Evolutionary conservation across 192 early-diverging fungal genomes (phyloP), one percentile per base, ranked within the genome.

Genomic region (Mycoemilia scoparia): DNA sequence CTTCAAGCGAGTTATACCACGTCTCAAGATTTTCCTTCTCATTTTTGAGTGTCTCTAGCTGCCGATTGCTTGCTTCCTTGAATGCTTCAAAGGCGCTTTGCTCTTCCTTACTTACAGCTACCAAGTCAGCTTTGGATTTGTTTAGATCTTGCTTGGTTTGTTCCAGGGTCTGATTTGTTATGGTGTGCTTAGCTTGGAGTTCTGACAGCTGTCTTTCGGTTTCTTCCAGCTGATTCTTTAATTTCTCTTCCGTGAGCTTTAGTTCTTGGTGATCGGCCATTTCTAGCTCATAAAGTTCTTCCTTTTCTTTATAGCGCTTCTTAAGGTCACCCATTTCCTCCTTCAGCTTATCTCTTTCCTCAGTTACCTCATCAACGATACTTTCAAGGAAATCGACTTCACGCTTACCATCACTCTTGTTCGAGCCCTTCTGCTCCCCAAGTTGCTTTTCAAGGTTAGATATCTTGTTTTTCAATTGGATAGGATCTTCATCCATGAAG

Each of bases 401-500:
- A 6, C 34, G 32, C 26, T 9, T 10, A 6, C 54, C 20, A 18
- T 19, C 29, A 10, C 16, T 25, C 14, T 58, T 42, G 15, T 55
- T 29, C 12, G 29, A 32, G n/a, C 30, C 18, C 6, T 39, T 38
- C 0, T 43, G 49, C 18, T 64, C 69, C 6, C 41, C 38, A 19
- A 82, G 50, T 44, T 81, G 70, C 22, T 63, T 50, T 45, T 83
- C 72, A 11, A 82, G 60, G 22, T 73, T 65, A 12, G 60, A 58
- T 11, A 73, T 43, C 43, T 74, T 56, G 38, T 46, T 33, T 35
- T 56, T 49, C 49, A 75, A 43, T 14, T 43, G 39, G 2, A 54
- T 29, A 11, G 56, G 43, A 25, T 48, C 58, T 21, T 43, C 53
- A 14, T 39, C 51, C 30, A 57, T 33, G 3, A 45, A 60, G 15